A percentile compares a stretch with the other conserved stretches of the same genome.
phyloP scores from a whole-genome alignment of 805 yeast species.

The Yarrowia sp. region DNA sequence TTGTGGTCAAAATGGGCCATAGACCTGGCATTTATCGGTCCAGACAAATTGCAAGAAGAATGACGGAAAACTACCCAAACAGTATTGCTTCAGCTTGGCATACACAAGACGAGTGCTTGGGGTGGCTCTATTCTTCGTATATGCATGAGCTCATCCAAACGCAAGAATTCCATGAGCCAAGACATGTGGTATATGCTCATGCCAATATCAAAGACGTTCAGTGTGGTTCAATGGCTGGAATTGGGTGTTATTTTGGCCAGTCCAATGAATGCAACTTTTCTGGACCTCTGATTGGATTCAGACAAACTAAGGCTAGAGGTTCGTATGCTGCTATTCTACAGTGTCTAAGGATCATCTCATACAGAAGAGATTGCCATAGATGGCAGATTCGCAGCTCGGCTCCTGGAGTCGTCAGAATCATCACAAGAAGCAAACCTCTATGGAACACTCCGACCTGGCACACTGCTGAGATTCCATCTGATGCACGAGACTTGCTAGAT shows the following conservation, averaged over 20 bases:
- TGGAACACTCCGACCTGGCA: background rate
- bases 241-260: background rate
- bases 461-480: background rate
- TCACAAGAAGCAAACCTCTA: background rate
- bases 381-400: background rate
- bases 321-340: background rate
- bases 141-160: background rate
- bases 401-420: background rate
- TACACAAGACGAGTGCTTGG: background rate
- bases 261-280: background rate
- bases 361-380: background rate
- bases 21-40: background rate
- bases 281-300: background rate
- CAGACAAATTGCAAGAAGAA: background rate
- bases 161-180: background rate
- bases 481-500: background rate
- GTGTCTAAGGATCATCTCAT: background rate
- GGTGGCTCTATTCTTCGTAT: background rate
- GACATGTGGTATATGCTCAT: background rate
- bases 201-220: background rate
- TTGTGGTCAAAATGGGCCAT: conserved; percentile 4
- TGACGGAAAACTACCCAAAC: background rate
- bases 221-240: background rate
- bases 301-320: background rate
- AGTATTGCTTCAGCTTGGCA: background rate